These are phyloP conservation scores for Onygena corvina DNA, from an alignment of 2,329 filamentous ascomycete species.

Conservation along the genomic window DNA sequence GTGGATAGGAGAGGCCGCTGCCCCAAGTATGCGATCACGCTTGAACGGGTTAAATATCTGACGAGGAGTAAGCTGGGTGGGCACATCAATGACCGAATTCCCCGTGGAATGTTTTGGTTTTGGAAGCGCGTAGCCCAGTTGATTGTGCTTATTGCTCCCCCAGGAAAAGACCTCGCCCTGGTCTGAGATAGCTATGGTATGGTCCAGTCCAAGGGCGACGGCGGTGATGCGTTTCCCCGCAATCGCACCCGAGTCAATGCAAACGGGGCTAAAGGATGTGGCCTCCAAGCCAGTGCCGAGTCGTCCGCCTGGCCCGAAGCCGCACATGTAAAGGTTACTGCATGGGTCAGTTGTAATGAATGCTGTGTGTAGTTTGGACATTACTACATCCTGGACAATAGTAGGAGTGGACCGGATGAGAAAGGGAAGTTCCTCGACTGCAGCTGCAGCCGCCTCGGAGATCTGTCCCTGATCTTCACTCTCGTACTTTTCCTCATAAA, in stretches of 20 bases:
- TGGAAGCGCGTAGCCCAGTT: constrained; percentile 74
- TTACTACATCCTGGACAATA: constrained; percentile 64
- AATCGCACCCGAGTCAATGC: constrained; percentile 63
- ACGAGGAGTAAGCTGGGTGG: constrained; percentile 66
- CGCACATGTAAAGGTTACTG: constrained; percentile 85
- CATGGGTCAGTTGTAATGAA: constrained; percentile 76
- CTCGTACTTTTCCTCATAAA: constrained; percentile 54
- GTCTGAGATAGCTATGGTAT: constrained; percentile 74
- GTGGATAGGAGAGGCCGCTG: constrained; percentile 81
- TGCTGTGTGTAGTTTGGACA: constrained; percentile 87
- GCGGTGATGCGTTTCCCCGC: constrained; percentile 60
- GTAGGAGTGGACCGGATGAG: constrained; percentile 61
- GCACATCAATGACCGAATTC: constrained; percentile 61
- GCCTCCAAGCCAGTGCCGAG: constrained; percentile 82
- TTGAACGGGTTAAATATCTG: constrained; percentile 89
- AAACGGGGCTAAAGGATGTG: constrained; percentile 74
- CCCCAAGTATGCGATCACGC: constrained; percentile 66
- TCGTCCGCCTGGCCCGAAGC: constrained; percentile 79
- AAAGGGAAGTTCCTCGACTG: constrained; percentile 46
- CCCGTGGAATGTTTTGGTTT: constrained; percentile 22
- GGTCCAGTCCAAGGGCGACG: constrained; percentile 83
- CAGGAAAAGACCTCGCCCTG: constrained; percentile 87
- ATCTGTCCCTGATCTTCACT: constrained; percentile 17
- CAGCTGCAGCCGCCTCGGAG: constrained; percentile 5
- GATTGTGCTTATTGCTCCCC: constrained; percentile 76